Evolutionary conservation across 306 rosid species (phyloP), one percentile per base, ranked within the genome.

Genomic region (Cicer yamashitae): DNA sequence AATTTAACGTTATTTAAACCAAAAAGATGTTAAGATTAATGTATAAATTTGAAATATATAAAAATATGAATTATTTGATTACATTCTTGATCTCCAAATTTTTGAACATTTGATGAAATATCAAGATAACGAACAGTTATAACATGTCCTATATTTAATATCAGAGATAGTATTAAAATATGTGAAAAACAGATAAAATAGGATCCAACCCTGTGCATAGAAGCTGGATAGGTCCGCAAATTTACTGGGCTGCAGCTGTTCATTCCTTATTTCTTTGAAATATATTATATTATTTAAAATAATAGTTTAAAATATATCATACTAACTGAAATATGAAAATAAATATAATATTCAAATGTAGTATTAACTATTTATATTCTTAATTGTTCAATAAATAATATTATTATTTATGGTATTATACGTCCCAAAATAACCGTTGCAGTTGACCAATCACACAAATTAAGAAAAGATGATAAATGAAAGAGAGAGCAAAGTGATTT

Each of bases 21-120:
- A 47, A 18, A 10, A 63, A 13, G 11, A 12, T 77, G 58, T 68
- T 47, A 34, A 77, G 67, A 67, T 51, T 75, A 62, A 9, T 59
- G 41, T 63, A 50, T 39, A 40, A 53, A 64, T 51, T 75, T 64
- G 22, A 64, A 75, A 75, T 40, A 9, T 63, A 39, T 12, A 22
- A 30, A 45, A 60, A 30, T 67, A 54, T 43, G 58, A 45, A 53
- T 44, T 66, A 41, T 45, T 10, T 71, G 12, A 15, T 40, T 39
- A 10, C 62, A 37, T 66, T 66, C 17, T 54, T 44, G 38, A 40
- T 65, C 37, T 52, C 69, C 45, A 46, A 37, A 59, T 20, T n/a
- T 58, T 44, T 58, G 12, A 58, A 61, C 20, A 6, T 34, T 30
- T 60, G 70, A 68, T 59, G 40, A 62, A 74, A 47, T 8, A 38